Evolutionary conservation across 768 basidiomycete genomes (phyloP).

Genomic region (Leccinum rimulosum): DNA sequence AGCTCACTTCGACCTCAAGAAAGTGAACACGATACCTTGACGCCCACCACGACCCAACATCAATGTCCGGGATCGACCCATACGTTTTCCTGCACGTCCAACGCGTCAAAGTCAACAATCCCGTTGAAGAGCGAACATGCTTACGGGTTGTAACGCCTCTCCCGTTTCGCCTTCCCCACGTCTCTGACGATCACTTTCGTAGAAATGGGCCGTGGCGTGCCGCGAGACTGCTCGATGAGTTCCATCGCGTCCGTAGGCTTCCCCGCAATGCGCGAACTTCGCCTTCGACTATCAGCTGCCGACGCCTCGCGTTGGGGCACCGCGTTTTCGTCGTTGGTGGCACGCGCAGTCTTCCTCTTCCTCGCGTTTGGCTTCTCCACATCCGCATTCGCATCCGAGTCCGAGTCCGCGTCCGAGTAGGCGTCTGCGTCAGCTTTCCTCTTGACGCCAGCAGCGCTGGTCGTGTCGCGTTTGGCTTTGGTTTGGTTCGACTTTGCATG

Average conservation of each 20-base stretch:
- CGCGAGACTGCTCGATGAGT: slow-evolving; percentile 37
- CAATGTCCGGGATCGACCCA: slow-evolving; percentile 76
- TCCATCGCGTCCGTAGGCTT: slow-evolving; percentile 49
- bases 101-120: background rate
- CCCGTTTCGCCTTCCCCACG: slow-evolving; percentile 34
- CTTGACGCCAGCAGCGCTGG: slow-evolving; percentile 34
- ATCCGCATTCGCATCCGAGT: background rate
- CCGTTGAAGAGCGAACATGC: slow-evolving; percentile 3
- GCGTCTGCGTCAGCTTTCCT: slow-evolving; percentile 33
- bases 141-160: slow-evolving; percentile 35
- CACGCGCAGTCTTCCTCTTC: slow-evolving; percentile 20
- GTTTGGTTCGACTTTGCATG: slow-evolving; percentile 18
- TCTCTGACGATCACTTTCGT: slow-evolving; percentile 35
- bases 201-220: slow-evolving; percentile 37
- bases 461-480: background rate
- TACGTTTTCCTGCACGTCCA: slow-evolving; percentile 58
- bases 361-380: slow-evolving; percentile 25
- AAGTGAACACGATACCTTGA: slow-evolving; percentile 42
- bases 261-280: slow-evolving; percentile 65
- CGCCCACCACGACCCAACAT: slow-evolving; percentile 83
- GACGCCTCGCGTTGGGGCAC: background rate
- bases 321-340: slow-evolving; percentile 20
- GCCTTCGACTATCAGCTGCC: slow-evolving; percentile 39
- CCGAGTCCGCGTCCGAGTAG: background rate
- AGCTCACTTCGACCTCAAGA: background rate